These are phyloP conservation scores for Phycomyces blakesleeanus DNA, from an alignment of 192 early-diverging fungal species.

Conservation along the genomic window DNA sequence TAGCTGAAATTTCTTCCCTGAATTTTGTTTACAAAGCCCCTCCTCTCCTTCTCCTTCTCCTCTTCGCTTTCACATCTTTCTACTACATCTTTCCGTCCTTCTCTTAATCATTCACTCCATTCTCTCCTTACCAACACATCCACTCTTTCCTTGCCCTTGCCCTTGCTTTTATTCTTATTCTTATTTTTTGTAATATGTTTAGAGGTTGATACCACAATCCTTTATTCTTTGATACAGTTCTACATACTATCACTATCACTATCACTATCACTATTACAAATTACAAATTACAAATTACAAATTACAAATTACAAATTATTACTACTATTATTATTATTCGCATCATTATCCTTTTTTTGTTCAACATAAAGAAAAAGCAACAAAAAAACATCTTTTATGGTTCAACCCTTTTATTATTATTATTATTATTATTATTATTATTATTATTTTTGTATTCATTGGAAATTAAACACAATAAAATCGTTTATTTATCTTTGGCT, in stretches of 20 bases:
- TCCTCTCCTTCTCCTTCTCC: no score
- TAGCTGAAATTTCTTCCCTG: no score
- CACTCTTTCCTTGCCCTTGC: no score
- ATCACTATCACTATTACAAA: neutral
- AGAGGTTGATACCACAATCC: neutral
- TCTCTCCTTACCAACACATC: neutral
- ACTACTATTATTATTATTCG: neutral
- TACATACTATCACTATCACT: neutral
- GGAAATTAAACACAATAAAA: neutral
- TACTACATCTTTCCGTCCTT: no score
- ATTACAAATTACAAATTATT: no score
- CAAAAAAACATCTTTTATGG: no score
- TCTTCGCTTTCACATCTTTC: no score
- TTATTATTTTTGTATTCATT: neutral
- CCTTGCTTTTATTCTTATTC: no score
- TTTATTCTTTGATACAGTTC: neutral
- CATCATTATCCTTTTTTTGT: no score
- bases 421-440: neutral
- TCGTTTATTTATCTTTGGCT: no score
- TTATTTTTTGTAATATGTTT: neutral
- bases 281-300: no score
- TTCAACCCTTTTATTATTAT: neutral
- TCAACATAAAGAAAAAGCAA: no score
- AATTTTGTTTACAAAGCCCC: neutral
- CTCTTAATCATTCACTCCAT: neutral